These are phyloP conservation scores for Pseudopithomyces maydicus DNA, from an alignment of 2,329 filamentous ascomycete species.

Conservation along the genomic window DNA sequence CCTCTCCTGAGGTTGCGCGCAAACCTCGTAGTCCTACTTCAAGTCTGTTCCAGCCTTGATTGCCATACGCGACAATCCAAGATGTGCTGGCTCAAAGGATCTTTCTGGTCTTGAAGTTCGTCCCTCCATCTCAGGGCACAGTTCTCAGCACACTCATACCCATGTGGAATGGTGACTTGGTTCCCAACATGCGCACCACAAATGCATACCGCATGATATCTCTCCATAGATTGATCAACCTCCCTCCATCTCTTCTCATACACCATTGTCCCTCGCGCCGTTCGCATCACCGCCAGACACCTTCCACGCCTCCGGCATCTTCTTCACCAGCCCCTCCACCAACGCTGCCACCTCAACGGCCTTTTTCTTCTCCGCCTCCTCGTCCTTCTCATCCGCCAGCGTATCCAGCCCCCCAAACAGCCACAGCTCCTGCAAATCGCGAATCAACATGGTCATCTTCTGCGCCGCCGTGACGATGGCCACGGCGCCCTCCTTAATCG, in stretches of 20 bases:
- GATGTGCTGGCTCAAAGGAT: too few species aligned
- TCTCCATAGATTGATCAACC: neutral
- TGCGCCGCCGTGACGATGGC: conserved; percentile 60
- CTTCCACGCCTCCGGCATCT: conserved; percentile 6
- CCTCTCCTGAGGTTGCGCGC: too few species aligned
- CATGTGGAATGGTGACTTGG: too few species aligned
- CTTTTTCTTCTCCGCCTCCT: conserved; percentile 23
- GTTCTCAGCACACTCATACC: too few species aligned
- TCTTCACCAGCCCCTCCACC: conserved; percentile 29
- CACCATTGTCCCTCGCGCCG: neutral
- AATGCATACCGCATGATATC: neutral
- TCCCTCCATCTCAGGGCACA: too few species aligned
- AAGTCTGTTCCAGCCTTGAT: too few species aligned
- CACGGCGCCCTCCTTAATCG: conserved; percentile 10
- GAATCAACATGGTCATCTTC: conserved; percentile 64
- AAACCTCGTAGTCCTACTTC: too few species aligned
- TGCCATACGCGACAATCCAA: too few species aligned
- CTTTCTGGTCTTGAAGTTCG: neutral
- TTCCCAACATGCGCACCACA: too few species aligned
- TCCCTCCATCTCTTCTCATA: neutral
- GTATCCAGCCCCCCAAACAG: conserved; percentile 68
- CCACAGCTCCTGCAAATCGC: conserved; percentile 70
- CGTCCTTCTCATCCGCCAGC: conserved; percentile 43
- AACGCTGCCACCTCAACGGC: conserved; percentile 25
- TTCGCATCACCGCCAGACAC: too few species aligned